Percentiles rank a stretch among this genome's conserved stretches.
These are phyloP conservation scores for Dalbergia oliveri DNA, from an alignment of 306 rosid genomes.

Conservation along the genomic window DNA sequence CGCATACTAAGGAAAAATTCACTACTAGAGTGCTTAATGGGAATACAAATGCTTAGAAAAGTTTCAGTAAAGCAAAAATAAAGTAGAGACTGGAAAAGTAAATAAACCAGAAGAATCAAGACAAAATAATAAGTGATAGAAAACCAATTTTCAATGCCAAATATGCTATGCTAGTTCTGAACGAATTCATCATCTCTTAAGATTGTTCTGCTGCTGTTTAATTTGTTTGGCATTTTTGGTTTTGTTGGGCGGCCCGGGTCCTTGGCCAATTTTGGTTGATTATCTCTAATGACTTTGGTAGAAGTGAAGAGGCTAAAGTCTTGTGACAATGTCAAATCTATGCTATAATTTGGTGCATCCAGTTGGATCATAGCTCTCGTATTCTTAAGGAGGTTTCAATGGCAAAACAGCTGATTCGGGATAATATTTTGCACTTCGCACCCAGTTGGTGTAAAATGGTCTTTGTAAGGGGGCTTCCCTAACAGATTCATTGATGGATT, in stretches of 20 bases:
- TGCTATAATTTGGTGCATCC: constrained; percentile 2
- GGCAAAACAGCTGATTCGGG: constrained; percentile 22
- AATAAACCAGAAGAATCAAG: constrained; percentile 26
- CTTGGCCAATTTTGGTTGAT: not conserved
- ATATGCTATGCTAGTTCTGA: not conserved
- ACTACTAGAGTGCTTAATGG: constrained; percentile 8
- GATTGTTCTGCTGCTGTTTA: constrained; percentile 9
- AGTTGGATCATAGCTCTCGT: constrained; percentile 1
- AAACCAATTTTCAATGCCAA: constrained; percentile 29
- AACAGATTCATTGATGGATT: constrained; percentile 17
- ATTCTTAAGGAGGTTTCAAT: constrained; percentile 24
- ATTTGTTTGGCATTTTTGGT: not conserved
- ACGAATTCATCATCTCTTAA: not conserved
- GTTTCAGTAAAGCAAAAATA: not conserved
- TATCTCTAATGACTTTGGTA: constrained; percentile 11
- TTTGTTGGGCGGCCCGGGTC: not conserved
- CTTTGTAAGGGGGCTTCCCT: constrained; percentile 13
- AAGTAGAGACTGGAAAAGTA: not conserved
- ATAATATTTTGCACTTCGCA: constrained; percentile 14
- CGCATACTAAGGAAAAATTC: constrained; percentile 17
- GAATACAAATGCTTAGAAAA: not conserved
- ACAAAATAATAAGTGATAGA: constrained; percentile 25
- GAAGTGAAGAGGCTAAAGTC: constrained; percentile 8
- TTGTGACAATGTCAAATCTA: constrained; percentile 26
- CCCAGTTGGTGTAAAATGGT: not conserved